Evolutionary conservation across 257 asterid genomes (phyloP), one percentile per base, ranked within the genome.

Genomic region (Euphrasia confusa): DNA sequence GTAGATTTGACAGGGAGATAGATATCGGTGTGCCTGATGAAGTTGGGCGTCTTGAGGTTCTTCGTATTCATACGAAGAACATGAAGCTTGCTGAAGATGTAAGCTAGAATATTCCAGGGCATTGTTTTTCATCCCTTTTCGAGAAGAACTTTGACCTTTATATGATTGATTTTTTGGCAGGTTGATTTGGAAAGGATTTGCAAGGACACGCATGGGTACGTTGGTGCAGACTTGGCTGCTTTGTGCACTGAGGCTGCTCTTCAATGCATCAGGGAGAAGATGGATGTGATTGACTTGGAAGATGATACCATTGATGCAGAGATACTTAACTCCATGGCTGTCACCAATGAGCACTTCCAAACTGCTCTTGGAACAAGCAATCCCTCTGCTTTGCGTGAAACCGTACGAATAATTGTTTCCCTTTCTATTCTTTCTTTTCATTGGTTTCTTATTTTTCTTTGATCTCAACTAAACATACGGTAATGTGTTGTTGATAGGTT

Each of bases 291-390:
- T 56, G 84, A 81, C 60, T 70, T 81, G 65, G 87, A 81, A 69
- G 84, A 78, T 18, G 87, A 81, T 52, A 8, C 79, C 2, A 81
- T 81, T 61, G 87, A 81, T 67, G 84, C 87, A 52, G 84, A 78
- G 74, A 74, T 81, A 71, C 71, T 81, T 0, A 81, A 81, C 66
- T 74, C 87, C 57, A 81, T 81, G 87, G 80, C 84, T 71, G 87
- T 81, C 63, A 68, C 82, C 24, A 78, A 81, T 40, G 84, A 81
- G 68, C 87, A 81, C 60, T 81, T 81, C 78, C 87, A 73, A 28
- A 81, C 84, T 58, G 87, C 87, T 61, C 87, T 81, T 69, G 87
- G 84, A 76, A 81, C 70, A 37, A 81, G 87, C 82, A 81, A 81
- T 61, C 87, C 87, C 60, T 81, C 87, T 69, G 87, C 84, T 64